These are phyloP conservation scores for Neopestalotiopsis rosae DNA, from an alignment of 2,329 filamentous ascomycete species.

Conservation along the genomic window DNA sequence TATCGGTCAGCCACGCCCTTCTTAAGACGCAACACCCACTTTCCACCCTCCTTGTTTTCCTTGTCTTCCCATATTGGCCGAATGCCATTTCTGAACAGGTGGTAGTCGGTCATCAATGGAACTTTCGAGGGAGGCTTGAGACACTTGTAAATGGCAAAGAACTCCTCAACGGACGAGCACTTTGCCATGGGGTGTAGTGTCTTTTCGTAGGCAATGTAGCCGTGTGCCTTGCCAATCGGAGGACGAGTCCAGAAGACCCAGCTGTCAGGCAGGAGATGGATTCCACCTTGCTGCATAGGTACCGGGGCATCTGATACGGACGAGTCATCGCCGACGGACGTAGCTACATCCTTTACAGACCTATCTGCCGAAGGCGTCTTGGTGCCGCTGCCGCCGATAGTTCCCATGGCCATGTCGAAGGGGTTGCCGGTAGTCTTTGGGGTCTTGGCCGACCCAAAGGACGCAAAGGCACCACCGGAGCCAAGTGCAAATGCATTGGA, in stretches of 20 bases:
- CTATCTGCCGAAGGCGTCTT: constrained; percentile 68
- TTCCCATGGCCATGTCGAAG: constrained; percentile 75
- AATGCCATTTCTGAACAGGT: constrained; percentile 96
- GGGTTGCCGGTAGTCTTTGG: constrained; percentile 83
- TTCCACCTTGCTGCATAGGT: constrained; percentile 25
- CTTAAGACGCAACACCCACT: constrained; percentile 96
- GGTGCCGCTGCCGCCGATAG: constrained; percentile 42
- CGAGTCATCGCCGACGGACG: constrained; percentile 42
- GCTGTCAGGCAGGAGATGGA: constrained; percentile 76
- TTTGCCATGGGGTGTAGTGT: constrained; percentile 86
- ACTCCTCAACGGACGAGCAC: constrained; percentile 84
- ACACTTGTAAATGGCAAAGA: constrained; percentile 88
- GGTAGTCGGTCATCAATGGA: constrained; percentile 94
- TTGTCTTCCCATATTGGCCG: constrained; percentile 98
- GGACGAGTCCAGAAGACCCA: constrained; percentile 99
- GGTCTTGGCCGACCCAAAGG: constrained; percentile 87
- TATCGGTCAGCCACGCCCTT: constrained; percentile 96
- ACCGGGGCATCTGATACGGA: constrained; percentile 35
- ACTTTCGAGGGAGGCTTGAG: constrained; percentile 87
- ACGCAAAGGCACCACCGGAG: constrained; percentile 87
- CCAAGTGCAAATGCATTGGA: constrained; percentile 90
- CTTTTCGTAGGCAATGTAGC: constrained; percentile 90
- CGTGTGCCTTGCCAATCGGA: constrained; percentile 93
- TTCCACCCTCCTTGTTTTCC: constrained; percentile 93
- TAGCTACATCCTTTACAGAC: constrained; percentile 55